Evolutionary conservation across 306 rosid genomes (phyloP).

Genomic region (Malus sieversii): DNA sequence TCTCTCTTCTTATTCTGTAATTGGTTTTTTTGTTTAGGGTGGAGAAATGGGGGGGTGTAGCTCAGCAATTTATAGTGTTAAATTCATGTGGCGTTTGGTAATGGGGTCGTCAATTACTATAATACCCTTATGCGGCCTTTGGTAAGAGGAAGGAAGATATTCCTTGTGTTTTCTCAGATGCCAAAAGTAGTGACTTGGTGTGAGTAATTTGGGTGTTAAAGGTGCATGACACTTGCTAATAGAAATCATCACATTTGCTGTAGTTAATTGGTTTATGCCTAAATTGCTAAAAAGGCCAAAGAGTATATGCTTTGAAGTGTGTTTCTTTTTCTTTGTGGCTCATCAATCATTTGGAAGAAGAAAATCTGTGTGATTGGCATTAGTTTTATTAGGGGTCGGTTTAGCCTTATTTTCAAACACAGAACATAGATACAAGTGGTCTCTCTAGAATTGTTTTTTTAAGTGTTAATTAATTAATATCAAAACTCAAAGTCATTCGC

Average conservation of each 20-base stretch:
- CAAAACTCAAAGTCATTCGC: background rate
- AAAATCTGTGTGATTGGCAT: background rate
- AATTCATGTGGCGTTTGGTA: background rate
- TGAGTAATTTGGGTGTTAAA: background rate
- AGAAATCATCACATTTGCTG: background rate
- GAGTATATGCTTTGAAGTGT: background rate
- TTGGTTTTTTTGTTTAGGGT: background rate
- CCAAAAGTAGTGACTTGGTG: conserved; percentile 10
- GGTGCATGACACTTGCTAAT: background rate
- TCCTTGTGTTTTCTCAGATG: conserved; percentile 34
- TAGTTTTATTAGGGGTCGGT: background rate
- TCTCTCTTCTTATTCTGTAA: background rate
- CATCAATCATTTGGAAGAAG: background rate
- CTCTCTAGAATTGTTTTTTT: background rate
- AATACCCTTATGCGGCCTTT: conserved; percentile 33
- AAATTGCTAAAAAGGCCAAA: background rate
- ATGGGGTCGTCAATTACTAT: conserved; percentile 29
- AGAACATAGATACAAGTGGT: background rate
- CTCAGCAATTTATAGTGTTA: conserved; percentile 37
- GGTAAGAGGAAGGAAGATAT: conserved; percentile 26
- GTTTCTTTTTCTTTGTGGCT: background rate
- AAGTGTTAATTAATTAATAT: background rate
- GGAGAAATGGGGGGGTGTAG: conserved; percentile 12
- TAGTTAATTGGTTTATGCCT: background rate
- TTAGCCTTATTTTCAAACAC: background rate